Evolutionary conservation across 1,284 basidiomycete genomes (phyloP).

Genomic region (Ustilago tritici): DNA sequence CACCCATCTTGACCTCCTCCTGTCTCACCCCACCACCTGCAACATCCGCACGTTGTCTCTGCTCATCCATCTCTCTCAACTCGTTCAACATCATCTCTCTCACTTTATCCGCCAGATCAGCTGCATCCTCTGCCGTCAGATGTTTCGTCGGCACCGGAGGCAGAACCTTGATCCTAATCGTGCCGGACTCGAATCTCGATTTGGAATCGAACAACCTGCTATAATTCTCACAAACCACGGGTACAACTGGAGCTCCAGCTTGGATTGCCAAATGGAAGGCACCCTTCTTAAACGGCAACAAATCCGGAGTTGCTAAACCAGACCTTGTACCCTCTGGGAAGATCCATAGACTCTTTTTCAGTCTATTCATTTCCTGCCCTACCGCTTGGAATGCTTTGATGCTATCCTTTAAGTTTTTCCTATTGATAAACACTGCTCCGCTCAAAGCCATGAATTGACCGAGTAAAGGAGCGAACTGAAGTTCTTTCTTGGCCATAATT

Average conservation of each 20-base stretch:
- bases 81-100: constrained; percentile 63
- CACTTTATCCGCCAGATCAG: constrained; percentile 76
- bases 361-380: constrained; percentile 82
- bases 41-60: constrained; percentile 28
- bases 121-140: constrained; percentile 77
- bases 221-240: constrained; percentile 94
- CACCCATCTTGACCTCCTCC: constrained; percentile 33
- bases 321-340: constrained; percentile 72
- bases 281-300: constrained; percentile 93
- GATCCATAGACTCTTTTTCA: constrained; percentile 71
- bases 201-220: constrained; percentile 81
- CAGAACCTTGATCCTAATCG: constrained; percentile 74
- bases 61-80: constrained; percentile 52
- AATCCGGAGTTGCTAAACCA: constrained; percentile 62
- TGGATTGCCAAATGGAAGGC: constrained; percentile 96
- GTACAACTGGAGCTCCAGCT: constrained; percentile 80
- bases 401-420: constrained; percentile 82
- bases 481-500: constrained; percentile 94
- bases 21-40: not conserved
- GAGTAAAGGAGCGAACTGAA: constrained; percentile 85
- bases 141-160: constrained; percentile 81
- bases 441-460: constrained; percentile 90
- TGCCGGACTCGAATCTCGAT: constrained; percentile 76
- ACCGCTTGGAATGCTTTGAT: constrained; percentile 82
- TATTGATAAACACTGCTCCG: constrained; percentile 93